phyloP scores from a whole-genome alignment of 768 basidiomycete genomes.

The Termitomyces sp. region DNA sequence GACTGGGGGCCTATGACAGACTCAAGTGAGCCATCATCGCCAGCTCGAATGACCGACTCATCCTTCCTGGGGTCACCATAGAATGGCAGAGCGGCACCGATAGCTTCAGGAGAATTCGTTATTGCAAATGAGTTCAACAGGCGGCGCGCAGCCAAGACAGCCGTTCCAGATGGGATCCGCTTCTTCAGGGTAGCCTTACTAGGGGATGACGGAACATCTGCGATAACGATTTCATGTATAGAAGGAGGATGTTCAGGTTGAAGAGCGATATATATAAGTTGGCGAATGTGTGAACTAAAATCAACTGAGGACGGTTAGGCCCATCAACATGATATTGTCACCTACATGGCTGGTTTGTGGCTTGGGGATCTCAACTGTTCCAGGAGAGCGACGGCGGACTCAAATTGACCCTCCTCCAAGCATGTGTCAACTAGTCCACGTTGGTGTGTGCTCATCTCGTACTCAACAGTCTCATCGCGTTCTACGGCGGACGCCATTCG shows the following conservation, averaged over 20 bases:
- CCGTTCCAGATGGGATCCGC: slow-evolving; percentile 38
- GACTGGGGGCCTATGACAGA: slow-evolving; percentile 58
- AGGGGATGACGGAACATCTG: slow-evolving; percentile 39
- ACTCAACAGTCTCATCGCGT: slow-evolving; percentile 25
- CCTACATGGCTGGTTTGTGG: slow-evolving; percentile 59
- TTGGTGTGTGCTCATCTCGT: slow-evolving; percentile 46
- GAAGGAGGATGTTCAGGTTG: slow-evolving; percentile 41
- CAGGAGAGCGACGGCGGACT: slow-evolving; percentile 60
- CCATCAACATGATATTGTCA: slow-evolving; percentile 6
- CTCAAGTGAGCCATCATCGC: slow-evolving; percentile 40
- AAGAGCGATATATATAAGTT: slow-evolving; percentile 68
- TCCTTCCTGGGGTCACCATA: slow-evolving; percentile 31
- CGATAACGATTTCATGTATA: slow-evolving; percentile 20
- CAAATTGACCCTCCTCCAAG: slow-evolving; percentile 76
- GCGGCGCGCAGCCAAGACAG: slow-evolving; percentile 49
- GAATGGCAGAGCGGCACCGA: slow-evolving; percentile 54
- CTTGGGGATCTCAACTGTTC: slow-evolving; percentile 59
- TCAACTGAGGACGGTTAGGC: slow-evolving; percentile 6
- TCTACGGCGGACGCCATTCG: not conserved
- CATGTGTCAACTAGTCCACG: slow-evolving; percentile 64
- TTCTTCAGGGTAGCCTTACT: slow-evolving; percentile 43
- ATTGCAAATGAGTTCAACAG: slow-evolving; percentile 52
- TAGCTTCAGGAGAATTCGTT: slow-evolving; percentile 53
- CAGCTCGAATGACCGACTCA: slow-evolving; percentile 11
- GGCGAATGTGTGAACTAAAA: slow-evolving; percentile 58